Evolutionary conservation across 176 grass and related monocot genomes (phyloP).

Genomic region (Triticum dicoccoides): DNA sequence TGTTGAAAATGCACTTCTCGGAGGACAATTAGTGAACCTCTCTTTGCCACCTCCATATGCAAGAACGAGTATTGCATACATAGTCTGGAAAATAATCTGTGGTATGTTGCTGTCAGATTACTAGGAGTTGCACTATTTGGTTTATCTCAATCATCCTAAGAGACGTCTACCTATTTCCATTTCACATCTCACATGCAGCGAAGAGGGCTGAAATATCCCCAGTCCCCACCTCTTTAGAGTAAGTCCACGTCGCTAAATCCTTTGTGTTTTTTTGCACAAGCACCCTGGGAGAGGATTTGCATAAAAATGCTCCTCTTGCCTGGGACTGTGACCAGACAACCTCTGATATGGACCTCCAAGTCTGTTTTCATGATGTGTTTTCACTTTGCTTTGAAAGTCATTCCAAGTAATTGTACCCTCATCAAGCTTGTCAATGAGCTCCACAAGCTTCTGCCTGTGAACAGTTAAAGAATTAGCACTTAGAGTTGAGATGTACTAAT

Average conservation of each 20-base stretch:
- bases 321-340: conserved; percentile 42
- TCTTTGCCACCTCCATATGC: neutral
- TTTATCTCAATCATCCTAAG: neutral
- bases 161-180: conserved; percentile 17
- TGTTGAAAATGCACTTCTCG: conserved; percentile 9
- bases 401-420: conserved; percentile 60
- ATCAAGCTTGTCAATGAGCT: conserved; percentile 79
- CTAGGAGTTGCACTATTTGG: conserved; percentile 10
- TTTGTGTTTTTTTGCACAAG: conserved; percentile 69
- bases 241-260: conserved; percentile 27
- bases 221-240: conserved; percentile 14
- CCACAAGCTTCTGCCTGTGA: conserved; percentile 68
- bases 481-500: conserved; percentile 20
- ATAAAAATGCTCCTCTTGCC: conserved; percentile 92
- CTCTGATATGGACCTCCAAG: conserved; percentile 87
- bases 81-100: conserved; percentile 27
- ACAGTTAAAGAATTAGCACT: conserved; percentile 22
- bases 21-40: neutral
- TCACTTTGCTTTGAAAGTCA: conserved; percentile 59
- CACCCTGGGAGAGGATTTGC: conserved; percentile 95
- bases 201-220: conserved; percentile 29
- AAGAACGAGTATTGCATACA: conserved; percentile 16
- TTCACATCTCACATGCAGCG: conserved; percentile 8
- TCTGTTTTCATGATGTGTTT: conserved; percentile 59
- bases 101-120: conserved; percentile 26